Conservation (phyloP, 2,329 filamentous ascomycete genomes). For the Boeremia lycopersici region DNA sequence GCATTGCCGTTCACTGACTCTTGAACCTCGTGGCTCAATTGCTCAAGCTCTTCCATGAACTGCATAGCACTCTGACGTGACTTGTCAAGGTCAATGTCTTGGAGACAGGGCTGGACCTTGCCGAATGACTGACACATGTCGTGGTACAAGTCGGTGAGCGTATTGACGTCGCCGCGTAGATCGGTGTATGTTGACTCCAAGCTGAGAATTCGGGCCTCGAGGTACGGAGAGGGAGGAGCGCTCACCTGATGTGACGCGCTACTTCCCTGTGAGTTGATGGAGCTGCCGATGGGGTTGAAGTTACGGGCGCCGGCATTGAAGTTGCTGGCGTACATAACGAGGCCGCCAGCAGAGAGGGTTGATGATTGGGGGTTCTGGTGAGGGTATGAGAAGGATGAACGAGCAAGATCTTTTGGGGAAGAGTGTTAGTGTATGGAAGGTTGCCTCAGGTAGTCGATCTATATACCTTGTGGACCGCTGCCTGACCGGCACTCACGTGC, state of each 20-base stretch:
- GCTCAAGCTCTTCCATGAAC: conserved; percentile 26
- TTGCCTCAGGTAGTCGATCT: neutral
- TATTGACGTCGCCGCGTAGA: conserved; percentile 23
- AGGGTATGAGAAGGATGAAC: neutral
- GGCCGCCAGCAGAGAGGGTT: neutral
- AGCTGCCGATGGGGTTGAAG: conserved; percentile 6
- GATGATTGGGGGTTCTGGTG: neutral
- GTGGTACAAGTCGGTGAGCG: conserved; percentile 23
- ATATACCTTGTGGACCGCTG: neutral
- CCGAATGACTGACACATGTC: conserved; percentile 28
- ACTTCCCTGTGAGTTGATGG: conserved; percentile 1
- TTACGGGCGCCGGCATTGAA: conserved; percentile 21
- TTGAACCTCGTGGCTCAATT: conserved; percentile 17
- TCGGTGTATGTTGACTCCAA: conserved; percentile 23
- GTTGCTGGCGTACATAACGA: neutral
- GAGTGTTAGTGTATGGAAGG: neutral
- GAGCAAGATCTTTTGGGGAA: neutral
- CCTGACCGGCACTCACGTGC: neutral
- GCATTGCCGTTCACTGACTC: conserved; percentile 11
- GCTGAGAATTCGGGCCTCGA: conserved; percentile 25
- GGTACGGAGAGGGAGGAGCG: conserved; percentile 15
- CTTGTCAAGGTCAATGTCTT: conserved; percentile 10
- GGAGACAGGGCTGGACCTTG: conserved; percentile 24
- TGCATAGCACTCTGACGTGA: conserved; percentile 21
- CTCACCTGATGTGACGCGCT: conserved; percentile 22